Evolutionary conservation across 208 protist genomes (phyloP).

Genomic region (Trypanosoma cruzi): DNA sequence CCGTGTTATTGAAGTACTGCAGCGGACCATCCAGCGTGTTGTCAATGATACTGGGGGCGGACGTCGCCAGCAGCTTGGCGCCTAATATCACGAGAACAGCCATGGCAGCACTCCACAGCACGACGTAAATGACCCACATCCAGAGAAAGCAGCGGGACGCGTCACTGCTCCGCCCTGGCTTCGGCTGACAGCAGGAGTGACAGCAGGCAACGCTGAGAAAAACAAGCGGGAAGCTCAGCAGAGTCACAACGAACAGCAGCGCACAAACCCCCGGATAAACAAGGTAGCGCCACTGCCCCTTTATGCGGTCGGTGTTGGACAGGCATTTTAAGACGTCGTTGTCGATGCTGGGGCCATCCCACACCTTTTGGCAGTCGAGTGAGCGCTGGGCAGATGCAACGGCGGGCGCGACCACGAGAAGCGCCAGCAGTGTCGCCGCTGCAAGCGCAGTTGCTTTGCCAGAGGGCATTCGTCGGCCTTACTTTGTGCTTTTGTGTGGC

Average conservation of each 20-base stretch:
- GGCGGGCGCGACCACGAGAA: constrained; percentile 27
- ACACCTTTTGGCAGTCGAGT: constrained; percentile 75
- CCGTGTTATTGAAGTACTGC: constrained; percentile 22
- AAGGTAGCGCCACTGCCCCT: constrained; percentile 59
- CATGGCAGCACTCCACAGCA: constrained; percentile 52
- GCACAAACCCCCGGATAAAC: constrained; percentile 49
- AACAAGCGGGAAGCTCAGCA: constrained; percentile 61
- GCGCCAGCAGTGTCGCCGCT: constrained; percentile 27
- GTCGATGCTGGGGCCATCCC: constrained; percentile 45
- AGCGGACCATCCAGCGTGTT: constrained; percentile 17
- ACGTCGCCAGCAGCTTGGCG: constrained; percentile 13
- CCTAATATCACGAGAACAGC: constrained; percentile 68
- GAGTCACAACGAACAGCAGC: constrained; percentile 52
- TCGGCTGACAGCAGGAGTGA: not conserved
- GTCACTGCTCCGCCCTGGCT: not conserved
- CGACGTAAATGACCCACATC: constrained; percentile 64
- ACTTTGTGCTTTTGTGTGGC: not conserved
- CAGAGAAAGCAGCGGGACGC: constrained; percentile 52
- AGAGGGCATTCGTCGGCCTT: not conserved
- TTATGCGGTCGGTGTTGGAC: constrained; percentile 44
- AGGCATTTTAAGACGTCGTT: constrained; percentile 71
- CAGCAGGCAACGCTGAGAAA: constrained; percentile 27
- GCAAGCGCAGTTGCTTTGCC: not conserved
- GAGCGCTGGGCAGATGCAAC: constrained; percentile 5
- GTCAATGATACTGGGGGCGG: not conserved